A percentile compares a stretch with the other conserved stretches of the same genome.
Conservation (phyloP, 495 filamentous ascomycete species). For the Penicillium argentinense region DNA sequence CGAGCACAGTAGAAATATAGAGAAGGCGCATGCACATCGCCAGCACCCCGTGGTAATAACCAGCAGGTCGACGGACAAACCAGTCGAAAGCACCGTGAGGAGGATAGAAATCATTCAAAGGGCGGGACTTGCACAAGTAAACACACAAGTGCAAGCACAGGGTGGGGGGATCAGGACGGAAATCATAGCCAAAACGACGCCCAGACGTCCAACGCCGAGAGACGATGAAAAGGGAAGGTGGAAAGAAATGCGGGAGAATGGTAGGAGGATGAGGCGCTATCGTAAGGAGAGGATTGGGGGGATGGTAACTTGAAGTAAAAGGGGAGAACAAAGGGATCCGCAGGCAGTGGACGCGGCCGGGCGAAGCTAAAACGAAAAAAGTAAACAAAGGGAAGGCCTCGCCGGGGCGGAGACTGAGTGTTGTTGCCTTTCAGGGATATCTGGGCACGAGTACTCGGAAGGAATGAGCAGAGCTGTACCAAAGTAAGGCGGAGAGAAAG, state of each 20-base stretch:
- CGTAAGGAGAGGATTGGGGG: constrained; percentile 33
- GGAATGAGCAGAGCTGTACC: no score
- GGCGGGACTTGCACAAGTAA: neutral
- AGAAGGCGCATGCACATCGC: neutral
- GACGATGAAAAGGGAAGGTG: constrained; percentile 40
- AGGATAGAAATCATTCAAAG: neutral
- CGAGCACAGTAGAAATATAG: neutral
- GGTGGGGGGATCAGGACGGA: constrained; percentile 23
- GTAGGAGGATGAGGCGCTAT: constrained; percentile 23
- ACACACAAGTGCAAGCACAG: constrained; percentile 5
- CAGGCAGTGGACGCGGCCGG: constrained; percentile 12
- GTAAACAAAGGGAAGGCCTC: neutral
- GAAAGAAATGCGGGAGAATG: constrained; percentile 14
- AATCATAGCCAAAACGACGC: constrained; percentile 45
- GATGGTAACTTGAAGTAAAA: constrained; percentile 21
- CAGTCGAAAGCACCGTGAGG: no score
- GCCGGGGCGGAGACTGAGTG: no score
- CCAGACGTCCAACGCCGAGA: constrained; percentile 50
- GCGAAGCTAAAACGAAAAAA: constrained; percentile 14
- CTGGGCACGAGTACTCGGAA: no score
- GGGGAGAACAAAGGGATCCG: constrained; percentile 11
- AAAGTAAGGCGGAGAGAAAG: no score
- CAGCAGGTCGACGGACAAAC: no score
- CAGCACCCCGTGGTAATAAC: no score
- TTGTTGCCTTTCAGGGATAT: no score